phyloP scores from a whole-genome alignment of 1,139 yeast genomes.

The Suhomyces chickasaworum region DNA sequence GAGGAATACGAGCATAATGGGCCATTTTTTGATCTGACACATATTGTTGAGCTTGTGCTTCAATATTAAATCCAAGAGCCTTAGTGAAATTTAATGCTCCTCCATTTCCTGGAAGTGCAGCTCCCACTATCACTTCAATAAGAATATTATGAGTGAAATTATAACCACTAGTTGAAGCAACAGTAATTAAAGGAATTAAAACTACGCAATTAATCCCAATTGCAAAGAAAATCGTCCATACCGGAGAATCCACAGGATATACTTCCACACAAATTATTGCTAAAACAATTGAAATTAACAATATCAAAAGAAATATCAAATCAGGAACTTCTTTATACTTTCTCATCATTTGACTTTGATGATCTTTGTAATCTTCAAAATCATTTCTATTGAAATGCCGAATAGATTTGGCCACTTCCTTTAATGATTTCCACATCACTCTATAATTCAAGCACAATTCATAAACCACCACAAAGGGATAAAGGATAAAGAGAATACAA shows the following conservation, averaged over 20 bases:
- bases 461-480: slow-evolving; percentile 20
- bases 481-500: slow-evolving; percentile 21
- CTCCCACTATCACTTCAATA: slow-evolving; percentile 25
- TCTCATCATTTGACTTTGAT: slow-evolving; percentile 19
- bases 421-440: slow-evolving; percentile 13
- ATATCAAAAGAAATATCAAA: slow-evolving; percentile 18
- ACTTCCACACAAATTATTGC: slow-evolving; percentile 22
- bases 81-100: slow-evolving; percentile 24
- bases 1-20: slow-evolving; percentile 38
- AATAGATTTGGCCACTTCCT: slow-evolving; percentile 9
- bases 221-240: slow-evolving; percentile 27
- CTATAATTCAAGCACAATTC: slow-evolving; percentile 14
- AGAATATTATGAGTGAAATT: slow-evolving; percentile 24
- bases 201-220: slow-evolving; percentile 24
- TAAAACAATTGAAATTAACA: slow-evolving; percentile 18
- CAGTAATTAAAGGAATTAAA: slow-evolving; percentile 23
- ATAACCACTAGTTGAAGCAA: slow-evolving; percentile 22
- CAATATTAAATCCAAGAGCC: slow-evolving; percentile 29
- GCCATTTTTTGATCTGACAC: slow-evolving; percentile 40
- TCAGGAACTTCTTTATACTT: slow-evolving; percentile 24
- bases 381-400: slow-evolving; percentile 12
- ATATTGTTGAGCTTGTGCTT: slow-evolving; percentile 39
- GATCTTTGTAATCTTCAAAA: slow-evolving; percentile 19
- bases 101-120: slow-evolving; percentile 26
- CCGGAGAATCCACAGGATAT: slow-evolving; percentile 25